These are phyloP conservation scores for Naegleria gruberi DNA, from an alignment of 208 protist genomes.

Conservation along the genomic window DNA sequence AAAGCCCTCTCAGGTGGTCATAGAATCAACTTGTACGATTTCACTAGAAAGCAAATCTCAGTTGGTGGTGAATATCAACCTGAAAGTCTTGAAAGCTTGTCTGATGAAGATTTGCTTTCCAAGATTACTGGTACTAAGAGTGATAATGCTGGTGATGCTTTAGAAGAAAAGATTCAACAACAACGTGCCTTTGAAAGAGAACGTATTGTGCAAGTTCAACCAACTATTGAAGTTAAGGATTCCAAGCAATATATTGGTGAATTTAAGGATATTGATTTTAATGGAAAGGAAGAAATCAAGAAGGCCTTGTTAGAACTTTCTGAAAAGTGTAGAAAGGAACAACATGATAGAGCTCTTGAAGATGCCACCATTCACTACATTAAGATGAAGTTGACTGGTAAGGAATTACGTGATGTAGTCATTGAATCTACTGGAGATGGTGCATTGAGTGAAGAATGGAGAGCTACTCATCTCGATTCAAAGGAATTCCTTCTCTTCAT, in stretches of 20 bases:
- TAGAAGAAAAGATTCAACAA: not conserved
- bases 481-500: not conserved
- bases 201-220: not conserved
- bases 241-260: not conserved
- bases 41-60: not conserved
- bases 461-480: not conserved
- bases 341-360: not conserved
- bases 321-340: not conserved
- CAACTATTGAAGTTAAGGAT: not conserved
- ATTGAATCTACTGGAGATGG: not conserved
- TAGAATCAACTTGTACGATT: not conserved
- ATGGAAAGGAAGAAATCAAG: not conserved
- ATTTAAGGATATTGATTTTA: constrained; percentile 6
- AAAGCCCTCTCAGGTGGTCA: constrained; percentile 6
- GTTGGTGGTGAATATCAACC: not conserved
- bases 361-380: not conserved
- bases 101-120: not conserved
- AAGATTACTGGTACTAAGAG: constrained; percentile 8
- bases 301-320: not conserved
- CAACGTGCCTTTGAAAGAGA: not conserved
- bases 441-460: not conserved
- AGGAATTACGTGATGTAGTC: not conserved
- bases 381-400: not conserved
- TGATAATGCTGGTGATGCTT: not conserved
- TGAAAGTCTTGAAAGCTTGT: not conserved